These are phyloP conservation scores for Rhizoctonia solani DNA, from an alignment of 1,284 basidiomycete genomes.

Conservation along the genomic window DNA sequence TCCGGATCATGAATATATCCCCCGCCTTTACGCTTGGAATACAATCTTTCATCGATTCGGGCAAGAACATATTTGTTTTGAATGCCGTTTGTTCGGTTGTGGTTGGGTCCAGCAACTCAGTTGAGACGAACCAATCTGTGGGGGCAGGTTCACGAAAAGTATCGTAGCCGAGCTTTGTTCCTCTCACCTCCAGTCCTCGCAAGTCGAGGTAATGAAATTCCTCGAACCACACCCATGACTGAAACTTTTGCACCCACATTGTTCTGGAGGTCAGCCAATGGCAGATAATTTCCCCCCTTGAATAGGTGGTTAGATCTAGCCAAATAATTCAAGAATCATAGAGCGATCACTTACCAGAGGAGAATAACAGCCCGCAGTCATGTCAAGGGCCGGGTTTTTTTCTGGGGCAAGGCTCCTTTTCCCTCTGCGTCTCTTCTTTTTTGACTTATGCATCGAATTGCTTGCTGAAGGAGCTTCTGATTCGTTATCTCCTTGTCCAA, in stretches of 20 bases:
- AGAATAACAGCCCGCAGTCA: constrained; percentile 8
- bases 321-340: neutral
- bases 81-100: neutral
- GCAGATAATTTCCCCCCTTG: constrained; percentile 1
- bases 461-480: neutral
- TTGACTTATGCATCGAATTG: neutral
- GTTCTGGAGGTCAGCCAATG: neutral
- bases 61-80: constrained; percentile 11
- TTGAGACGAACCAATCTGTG: constrained; percentile 6
- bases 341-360: neutral
- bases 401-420: neutral
- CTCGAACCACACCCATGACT: constrained; percentile 11
- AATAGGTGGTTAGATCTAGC: no score
- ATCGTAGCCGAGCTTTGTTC: neutral
- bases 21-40: constrained; percentile 23
- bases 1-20: constrained; percentile 7
- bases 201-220: constrained; percentile 2
- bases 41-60: constrained; percentile 3
- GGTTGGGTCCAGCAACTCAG: constrained; percentile 20
- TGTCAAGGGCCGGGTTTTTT: constrained; percentile 15
- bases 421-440: constrained; percentile 1
- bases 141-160: neutral
- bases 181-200: constrained; percentile 16
- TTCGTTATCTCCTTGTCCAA: neutral
- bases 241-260: neutral